These are phyloP conservation scores for Epichloe baconii DNA, from an alignment of 2,329 filamentous ascomycete species.

Conservation along the genomic window DNA sequence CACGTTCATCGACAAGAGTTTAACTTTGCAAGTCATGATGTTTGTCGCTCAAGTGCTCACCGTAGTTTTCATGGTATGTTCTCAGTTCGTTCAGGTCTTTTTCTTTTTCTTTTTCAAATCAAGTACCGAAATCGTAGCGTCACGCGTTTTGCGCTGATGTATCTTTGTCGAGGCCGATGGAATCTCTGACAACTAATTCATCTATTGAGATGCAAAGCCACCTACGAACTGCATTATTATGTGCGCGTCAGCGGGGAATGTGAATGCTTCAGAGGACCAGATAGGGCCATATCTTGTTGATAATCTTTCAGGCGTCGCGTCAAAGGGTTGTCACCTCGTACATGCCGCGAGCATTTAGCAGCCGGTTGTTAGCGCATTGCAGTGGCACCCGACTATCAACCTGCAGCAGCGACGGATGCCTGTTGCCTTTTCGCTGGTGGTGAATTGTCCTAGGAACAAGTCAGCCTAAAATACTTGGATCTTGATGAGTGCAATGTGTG, in stretches of 20 bases:
- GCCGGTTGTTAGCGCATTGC: not conserved
- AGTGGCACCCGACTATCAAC: slow-evolving; percentile 12
- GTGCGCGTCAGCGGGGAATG: slow-evolving; percentile 4
- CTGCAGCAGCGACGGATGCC: slow-evolving; percentile 27
- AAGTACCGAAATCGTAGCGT: not conserved
- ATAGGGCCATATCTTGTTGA: slow-evolving; percentile 3
- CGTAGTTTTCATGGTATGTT: not conserved
- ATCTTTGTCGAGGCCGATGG: not conserved
- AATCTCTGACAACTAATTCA: not conserved
- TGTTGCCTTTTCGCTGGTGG: slow-evolving; percentile 29
- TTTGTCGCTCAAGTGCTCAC: slow-evolving; percentile 2
- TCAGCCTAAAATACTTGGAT: slow-evolving; percentile 14
- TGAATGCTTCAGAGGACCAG: not conserved
- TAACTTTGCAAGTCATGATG: not conserved
- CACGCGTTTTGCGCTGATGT: not conserved
- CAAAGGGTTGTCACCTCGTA: not conserved
- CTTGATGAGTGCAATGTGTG: slow-evolving; percentile 3
- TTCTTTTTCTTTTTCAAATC: not conserved
- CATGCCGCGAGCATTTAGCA: not conserved
- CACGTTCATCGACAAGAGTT: not conserved
- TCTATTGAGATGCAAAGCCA: slow-evolving; percentile 1
- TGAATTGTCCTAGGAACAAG: slow-evolving; percentile 19
- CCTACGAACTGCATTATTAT: slow-evolving; percentile 2
- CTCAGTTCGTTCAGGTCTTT: not conserved
- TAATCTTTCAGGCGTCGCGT: not conserved